Conservation (phyloP, 495 filamentous ascomycete species). For the Cenococcum geophilum region DNA sequence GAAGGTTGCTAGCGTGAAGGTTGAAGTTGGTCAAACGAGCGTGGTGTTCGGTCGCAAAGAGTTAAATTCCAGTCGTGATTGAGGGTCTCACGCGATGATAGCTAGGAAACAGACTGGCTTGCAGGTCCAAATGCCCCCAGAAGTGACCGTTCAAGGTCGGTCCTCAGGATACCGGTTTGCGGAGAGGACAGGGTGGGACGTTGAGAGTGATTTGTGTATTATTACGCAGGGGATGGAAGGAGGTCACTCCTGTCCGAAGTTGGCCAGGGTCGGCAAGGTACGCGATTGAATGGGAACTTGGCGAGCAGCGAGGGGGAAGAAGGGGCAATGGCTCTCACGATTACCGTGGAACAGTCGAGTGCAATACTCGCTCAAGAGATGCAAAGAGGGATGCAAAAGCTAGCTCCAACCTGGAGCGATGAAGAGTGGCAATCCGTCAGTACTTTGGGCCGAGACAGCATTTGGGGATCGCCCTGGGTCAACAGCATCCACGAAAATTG, state of each 20-base stretch:
- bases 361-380: not conserved
- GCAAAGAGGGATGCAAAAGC: constrained; percentile 1
- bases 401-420: not conserved
- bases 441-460: not conserved
- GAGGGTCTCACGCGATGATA: constrained; percentile 14
- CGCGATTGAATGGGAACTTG: constrained; percentile 11
- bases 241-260: constrained; percentile 16
- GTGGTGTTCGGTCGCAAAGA: constrained; percentile 19
- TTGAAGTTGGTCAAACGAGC: constrained; percentile 6
- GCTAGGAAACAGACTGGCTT: constrained; percentile 21
- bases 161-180: constrained; percentile 26
- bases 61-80: constrained; percentile 17
- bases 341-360: not conserved
- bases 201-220: not conserved
- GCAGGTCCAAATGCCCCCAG: not conserved
- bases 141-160: constrained; percentile 3
- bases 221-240: constrained; percentile 1
- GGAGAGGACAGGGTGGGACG: constrained; percentile 2
- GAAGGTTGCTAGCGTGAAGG: constrained; percentile 23
- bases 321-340: not conserved
- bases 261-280: constrained; percentile 16
- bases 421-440: not conserved
- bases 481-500: constrained; percentile 3
- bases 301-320: not conserved
- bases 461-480: not conserved